Evolutionary conservation across 306 rosid genomes (phyloP), one percentile per base, ranked within the genome.

Genomic region (Rosa rugosa): DNA sequence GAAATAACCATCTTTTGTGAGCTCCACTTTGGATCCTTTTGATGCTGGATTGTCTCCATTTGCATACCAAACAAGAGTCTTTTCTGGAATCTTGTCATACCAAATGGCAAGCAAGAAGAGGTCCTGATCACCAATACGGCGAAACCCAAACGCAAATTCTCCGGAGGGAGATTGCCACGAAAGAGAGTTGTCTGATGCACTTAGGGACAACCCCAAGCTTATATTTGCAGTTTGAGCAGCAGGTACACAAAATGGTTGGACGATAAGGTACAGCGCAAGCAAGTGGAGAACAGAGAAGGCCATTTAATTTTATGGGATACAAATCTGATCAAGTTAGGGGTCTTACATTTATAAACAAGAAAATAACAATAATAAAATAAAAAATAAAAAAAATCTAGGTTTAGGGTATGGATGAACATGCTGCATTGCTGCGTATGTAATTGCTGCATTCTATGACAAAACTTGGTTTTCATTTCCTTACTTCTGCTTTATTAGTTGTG

Each of bases 51-150:
- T 44, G 68, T 75, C 42, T 64, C 47, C 70, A 41, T 79, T 86
- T 68, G 84, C 83, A 63, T 67, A 73, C 84, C 86, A 81, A 79
- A 82, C 81, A 67, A 80, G 10, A 54, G 71, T 76, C 44, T 36
- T 12, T 4, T 82, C 75, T 20, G 79, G 42, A 46, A 59, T 53
- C 50, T 72, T 79, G 47, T 69, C 22, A 14, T 71, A 76, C 82
- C 84, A 72, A 17, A 76, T 73, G 40, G 77, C 77, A 57, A 85
- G 84, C 59, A 82, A 54, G 42, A 46, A 67, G 40, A 6, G 36
- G 25, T 44, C 31, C 10, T 75, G 63, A 72, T 72, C 45, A 51
- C 31, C 76, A 51, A 72, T 11, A 31, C 7, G 76, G 5, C 47
- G 76, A 51, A 72, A 72, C 20, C 64, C 76, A 13, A 72, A 72